Base-by-base conservation (phyloP, 306 rosid species). In the Prunus armeniaca region DNA sequence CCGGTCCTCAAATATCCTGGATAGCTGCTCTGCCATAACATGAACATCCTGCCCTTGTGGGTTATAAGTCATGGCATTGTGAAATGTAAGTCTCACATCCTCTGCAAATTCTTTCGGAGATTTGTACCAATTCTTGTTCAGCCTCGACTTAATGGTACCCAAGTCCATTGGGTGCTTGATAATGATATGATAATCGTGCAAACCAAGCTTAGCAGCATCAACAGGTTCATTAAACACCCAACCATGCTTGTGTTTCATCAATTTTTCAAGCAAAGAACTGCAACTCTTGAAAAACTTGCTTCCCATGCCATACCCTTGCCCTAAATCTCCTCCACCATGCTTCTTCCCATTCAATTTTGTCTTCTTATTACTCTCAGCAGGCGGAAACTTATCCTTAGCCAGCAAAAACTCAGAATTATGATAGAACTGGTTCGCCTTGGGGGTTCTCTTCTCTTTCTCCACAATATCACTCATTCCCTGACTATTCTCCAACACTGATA, bases 371-470 rank as follows among this genome's bases (percentile, higher is more conserved):
- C 93, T 92, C 84, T 92, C 97, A 2, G 88, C 92, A 1, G 96
- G 97, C 0, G 97, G 98, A 58, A 92, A 86, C 82, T 90, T 95
- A 83, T 95, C 98, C 83, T 95, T 95, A 0, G 89, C 98, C 52
- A 95, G 96, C 83, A 95, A 80, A 84, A 95, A 95, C 84, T 90
- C 98, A 0, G 97, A 90, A 75, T 89, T 95, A 3, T 79, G 84
- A 82, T 95, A 95, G 74, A 94, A 94, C 69, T 89, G 97, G 83
- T 94, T 94, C 11, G 97, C 97, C 79, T 94, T 94, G 3, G 98
- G 98, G 17, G 90, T 94, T 75, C 98, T 89, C 89, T 94, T 94
- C 80, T 94, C 98, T 83, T 92, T 94, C 88, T 95, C 97, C 78
- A 90, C 84, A 80, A 22, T 84, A 73, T 89, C 97, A 87, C 81